Evolutionary conservation across 331 rosid genomes (phyloP), one percentile per base, ranked within the genome.

Genomic region (Acacia concinna): DNA sequence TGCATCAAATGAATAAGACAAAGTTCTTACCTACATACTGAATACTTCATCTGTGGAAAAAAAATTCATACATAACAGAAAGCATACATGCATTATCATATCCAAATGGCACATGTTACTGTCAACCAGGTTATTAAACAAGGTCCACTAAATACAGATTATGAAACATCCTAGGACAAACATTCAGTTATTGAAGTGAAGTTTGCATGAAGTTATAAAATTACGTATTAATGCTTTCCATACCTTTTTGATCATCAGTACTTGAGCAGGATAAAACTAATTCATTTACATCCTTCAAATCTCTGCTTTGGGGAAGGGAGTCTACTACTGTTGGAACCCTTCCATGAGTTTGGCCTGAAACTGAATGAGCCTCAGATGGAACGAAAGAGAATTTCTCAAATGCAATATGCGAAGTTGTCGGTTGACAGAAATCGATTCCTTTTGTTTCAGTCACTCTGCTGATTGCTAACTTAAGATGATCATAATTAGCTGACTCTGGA

Each of bases 391-490:
- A 94, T 66, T 86, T 94, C 68, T 94, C 97, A 3, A 84, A 65
- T 69, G 90, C 95, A 65, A 76, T 34, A 74, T 88, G 91, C 1
- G 74, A 74, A 0, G 90, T 60, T 0, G 91, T 76, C 6, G 94
- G 85, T 51, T 88, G 95, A 85, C 91, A 92, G 85, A 83, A 86
- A 75, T 94, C 98, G 8, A 88, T 93, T 78, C 85, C 85, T 81
- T 92, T 95, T 7, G 97, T 87, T 77, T 95, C 97, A 0, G 89
- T 40, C 8, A 78, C 73, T 75, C 85, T 81, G 75, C 88, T 86
- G 21, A 67, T 51, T 18, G 81, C 72, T 32, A 80, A 78, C 85
- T 82, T 91, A 62, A 82, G 84, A 71, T 92, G 82, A 68, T 92
- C 95, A 80, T 70, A 85, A 79, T 74, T 84, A 31, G 85, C 85